Evolutionary conservation across 495 filamentous ascomycete species (phyloP).

Genomic region (Patellaria atrata): DNA sequence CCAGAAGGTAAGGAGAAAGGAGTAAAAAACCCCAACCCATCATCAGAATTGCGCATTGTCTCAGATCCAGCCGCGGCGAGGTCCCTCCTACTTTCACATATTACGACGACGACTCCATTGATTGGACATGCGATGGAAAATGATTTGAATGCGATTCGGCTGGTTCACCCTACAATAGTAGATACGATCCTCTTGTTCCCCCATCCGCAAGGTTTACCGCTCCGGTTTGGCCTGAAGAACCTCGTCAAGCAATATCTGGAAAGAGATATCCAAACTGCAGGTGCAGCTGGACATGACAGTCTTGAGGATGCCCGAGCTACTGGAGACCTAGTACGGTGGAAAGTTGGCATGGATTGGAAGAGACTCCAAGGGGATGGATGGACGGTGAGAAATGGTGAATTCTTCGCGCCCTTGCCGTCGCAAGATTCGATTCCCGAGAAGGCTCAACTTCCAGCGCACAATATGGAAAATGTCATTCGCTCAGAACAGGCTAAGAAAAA

Average conservation of each 20-base stretch:
- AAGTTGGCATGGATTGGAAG: conserved; percentile 51
- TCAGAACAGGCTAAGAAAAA: too few species aligned
- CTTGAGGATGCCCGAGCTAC: conserved; percentile 79
- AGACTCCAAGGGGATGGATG: conserved; percentile 49
- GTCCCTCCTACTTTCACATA: conserved; percentile 50
- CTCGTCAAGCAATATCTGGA: conserved; percentile 51
- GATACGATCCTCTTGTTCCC: conserved; percentile 82
- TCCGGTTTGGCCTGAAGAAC: conserved; percentile 56
- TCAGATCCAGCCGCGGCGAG: conserved; percentile 58
- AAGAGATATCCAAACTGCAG: conserved; percentile 63
- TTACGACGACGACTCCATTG: conserved; percentile 61
- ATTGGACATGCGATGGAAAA: conserved; percentile 94
- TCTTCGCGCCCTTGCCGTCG: conserved; percentile 36
- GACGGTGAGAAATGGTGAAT: conserved; percentile 36
- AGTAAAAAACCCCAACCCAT: too few species aligned
- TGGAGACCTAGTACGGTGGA: conserved; percentile 64
- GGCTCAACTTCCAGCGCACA: too few species aligned
- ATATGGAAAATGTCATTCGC: too few species aligned
- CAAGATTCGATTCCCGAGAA: too few species aligned
- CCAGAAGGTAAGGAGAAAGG: conserved; percentile 5
- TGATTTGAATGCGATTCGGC: conserved; percentile 67
- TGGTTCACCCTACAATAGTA: conserved; percentile 72
- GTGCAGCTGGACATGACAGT: conserved; percentile 55
- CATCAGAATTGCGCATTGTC: conserved; percentile 56
- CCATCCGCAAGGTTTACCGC: conserved; percentile 56